phyloP scores from a whole-genome alignment of 2,329 filamentous ascomycete genomes.

The Calonectria leucothoes region DNA sequence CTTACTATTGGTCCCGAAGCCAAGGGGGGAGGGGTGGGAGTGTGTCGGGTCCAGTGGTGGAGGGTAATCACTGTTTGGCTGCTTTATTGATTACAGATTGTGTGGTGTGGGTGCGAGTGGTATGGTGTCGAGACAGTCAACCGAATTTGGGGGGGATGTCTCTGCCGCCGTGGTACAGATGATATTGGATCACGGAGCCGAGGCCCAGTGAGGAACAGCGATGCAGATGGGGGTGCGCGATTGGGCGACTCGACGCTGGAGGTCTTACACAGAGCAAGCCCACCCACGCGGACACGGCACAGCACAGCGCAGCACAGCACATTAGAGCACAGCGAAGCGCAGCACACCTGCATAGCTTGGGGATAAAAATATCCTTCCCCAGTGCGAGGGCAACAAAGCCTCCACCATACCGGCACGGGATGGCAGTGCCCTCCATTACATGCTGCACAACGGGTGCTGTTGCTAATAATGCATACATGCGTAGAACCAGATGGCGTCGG shows the following conservation, averaged over 20 bases:
- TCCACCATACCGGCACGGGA: conserved; percentile 31
- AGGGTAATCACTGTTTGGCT: background rate
- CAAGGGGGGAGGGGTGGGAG: background rate
- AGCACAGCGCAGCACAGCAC: conserved; percentile 33
- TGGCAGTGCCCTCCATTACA: conserved; percentile 25
- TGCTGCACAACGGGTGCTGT: background rate
- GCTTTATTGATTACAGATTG: background rate
- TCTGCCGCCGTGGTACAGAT: conserved; percentile 13
- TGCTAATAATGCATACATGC: conserved; percentile 2
- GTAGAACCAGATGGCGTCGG: conserved; percentile 3
- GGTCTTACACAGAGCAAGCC: conserved; percentile 23
- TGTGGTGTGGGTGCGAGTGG: background rate
- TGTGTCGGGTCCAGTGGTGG: background rate
- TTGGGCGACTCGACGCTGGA: conserved; percentile 5
- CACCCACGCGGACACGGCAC: conserved; percentile 30
- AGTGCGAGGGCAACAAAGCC: conserved; percentile 28
- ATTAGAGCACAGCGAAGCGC: conserved; percentile 23
- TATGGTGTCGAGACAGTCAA: conserved; percentile 4
- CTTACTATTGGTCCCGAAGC: conserved; percentile 33
- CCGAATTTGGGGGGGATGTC: conserved; percentile 9
- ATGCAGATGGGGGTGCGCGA: background rate
- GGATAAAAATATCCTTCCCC: conserved; percentile 40
- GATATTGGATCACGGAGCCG: background rate
- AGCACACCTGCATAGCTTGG: conserved; percentile 29
- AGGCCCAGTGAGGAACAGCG: conserved; percentile 11